These are phyloP conservation scores for Alternaria longipes DNA, from an alignment of 2,329 filamentous ascomycete species.

Conservation along the genomic window DNA sequence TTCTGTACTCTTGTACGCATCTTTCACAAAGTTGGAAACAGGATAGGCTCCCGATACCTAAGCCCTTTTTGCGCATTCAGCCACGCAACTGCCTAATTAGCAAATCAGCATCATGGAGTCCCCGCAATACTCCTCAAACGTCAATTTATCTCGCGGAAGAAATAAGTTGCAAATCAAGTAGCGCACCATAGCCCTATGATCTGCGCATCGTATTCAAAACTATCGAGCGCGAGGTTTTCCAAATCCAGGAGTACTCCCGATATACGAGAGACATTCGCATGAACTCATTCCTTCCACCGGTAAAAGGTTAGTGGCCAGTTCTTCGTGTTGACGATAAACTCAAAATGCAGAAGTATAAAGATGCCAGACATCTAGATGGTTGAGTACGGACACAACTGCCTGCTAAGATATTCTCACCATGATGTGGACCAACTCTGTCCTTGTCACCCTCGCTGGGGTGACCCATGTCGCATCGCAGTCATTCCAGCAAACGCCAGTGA, in stretches of 20 bases:
- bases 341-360: conserved; percentile 1
- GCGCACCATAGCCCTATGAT: no score
- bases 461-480: conserved; percentile 23
- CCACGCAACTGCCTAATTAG: conserved; percentile 1
- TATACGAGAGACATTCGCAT: not conserved
- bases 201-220: not conserved
- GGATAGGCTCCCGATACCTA: not conserved
- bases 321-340: not conserved
- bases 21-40: not conserved
- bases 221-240: conserved; percentile 6
- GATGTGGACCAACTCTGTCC: conserved; percentile 14
- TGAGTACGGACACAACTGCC: not conserved
- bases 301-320: conserved; percentile 7
- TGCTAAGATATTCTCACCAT: not conserved
- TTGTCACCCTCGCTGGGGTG: conserved; percentile 18
- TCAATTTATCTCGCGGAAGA: conserved; percentile 14
- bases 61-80: not conserved
- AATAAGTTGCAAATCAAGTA: not conserved
- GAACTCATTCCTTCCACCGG: conserved; percentile 9
- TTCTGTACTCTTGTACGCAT: not conserved
- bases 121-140: not conserved
- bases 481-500: conserved; percentile 28
- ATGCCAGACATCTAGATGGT: not conserved
- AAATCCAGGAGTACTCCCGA: conserved; percentile 7
- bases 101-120: not conserved